Evolutionary conservation across 805 yeast genomes (phyloP), one percentile per base, ranked within the genome.

Genomic region (Alloascoidea hylecoeti): DNA sequence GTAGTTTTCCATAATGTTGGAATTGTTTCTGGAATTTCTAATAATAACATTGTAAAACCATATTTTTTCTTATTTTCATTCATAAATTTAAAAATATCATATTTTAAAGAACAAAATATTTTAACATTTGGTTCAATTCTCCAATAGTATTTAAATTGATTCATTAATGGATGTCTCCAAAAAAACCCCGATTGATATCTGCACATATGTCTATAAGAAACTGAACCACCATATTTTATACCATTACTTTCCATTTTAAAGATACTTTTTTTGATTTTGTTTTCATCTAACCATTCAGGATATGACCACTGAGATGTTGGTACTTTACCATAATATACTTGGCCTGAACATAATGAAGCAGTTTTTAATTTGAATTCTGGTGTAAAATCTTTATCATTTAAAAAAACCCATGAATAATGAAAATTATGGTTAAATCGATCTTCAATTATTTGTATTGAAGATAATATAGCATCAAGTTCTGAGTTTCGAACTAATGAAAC

Each of bases 171-270:
- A 53, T 83, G 92, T 59, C 78, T 72, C 66, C 71, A 85, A 60
- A 86, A 86, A 60, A 85, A 81, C 1, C 96, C 96, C 12, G 92
- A 78, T 58, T 84, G 94, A 52, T 68, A 86, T 52, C 96, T 70
- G 57, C 96, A 86, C 95, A 86, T 85, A 57, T 85, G 94, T 62
- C 95, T 75, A 44, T 61, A 63, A 4, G 64, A 59, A 38, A 48
- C n/a, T 23, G 30, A 9, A n/a, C n/a, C n/a, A n/a, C n/a, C n/a
- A n/a, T n/a, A n/a, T n/a, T n/a, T n/a, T n/a, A n/a, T n/a, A n/a
- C n/a, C n/a, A 9, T 23, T 23, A n/a, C 13, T 9, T 9, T 23
- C 30, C 30, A 23, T 23, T n/a, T 23, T n/a, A 9, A 9, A 9
- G 30, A 9, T n/a, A 23, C 13, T n/a, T 23, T 23, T 23, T n/a